A percentile compares a stretch with the other conserved stretches of the same genome.
phyloP scores from a whole-genome alignment of 768 basidiomycete genomes.

The Naematelia aurantialba region DNA sequence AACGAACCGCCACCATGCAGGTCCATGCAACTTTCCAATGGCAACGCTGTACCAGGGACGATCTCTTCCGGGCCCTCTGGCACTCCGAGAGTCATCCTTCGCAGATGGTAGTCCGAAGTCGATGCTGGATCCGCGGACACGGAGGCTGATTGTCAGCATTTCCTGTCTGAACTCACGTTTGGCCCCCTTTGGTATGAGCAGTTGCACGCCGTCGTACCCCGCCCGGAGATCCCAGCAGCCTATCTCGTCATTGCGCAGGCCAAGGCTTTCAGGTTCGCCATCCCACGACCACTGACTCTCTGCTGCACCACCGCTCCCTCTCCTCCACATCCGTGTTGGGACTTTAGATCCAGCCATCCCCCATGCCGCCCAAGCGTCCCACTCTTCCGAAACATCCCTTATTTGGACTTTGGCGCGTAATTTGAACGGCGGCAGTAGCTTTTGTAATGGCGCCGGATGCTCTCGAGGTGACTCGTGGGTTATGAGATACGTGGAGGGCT shows the following conservation, averaged over 20 bases:
- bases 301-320: slow-evolving; percentile 67
- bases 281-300: slow-evolving; percentile 68
- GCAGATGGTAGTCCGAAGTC: slow-evolving; percentile 59
- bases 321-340: slow-evolving; percentile 56
- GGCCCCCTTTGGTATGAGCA: slow-evolving; percentile 67
- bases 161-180: slow-evolving; percentile 60
- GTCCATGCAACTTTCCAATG: slow-evolving; percentile 92
- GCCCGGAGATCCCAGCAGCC: slow-evolving; percentile 50
- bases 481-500: slow-evolving; percentile 58
- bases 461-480: slow-evolving; percentile 51
- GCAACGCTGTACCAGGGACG: slow-evolving; percentile 70
- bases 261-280: slow-evolving; percentile 57
- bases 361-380: slow-evolving; percentile 77
- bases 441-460: slow-evolving; percentile 26
- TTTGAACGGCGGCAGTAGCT: slow-evolving; percentile 66
- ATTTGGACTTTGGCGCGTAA: slow-evolving; percentile 86
- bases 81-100: slow-evolving; percentile 75
- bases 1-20: slow-evolving; percentile 84
- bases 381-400: slow-evolving; percentile 70
- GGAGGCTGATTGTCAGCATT: slow-evolving; percentile 1
- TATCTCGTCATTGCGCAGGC: slow-evolving; percentile 38
- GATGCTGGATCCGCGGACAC: slow-evolving; percentile 13
- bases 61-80: slow-evolving; percentile 83
- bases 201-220: slow-evolving; percentile 61
- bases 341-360: slow-evolving; percentile 40